Evolutionary conservation across 306 rosid species (phyloP), one percentile per base, ranked within the genome.

Genomic region (Medicago truncatula): DNA sequence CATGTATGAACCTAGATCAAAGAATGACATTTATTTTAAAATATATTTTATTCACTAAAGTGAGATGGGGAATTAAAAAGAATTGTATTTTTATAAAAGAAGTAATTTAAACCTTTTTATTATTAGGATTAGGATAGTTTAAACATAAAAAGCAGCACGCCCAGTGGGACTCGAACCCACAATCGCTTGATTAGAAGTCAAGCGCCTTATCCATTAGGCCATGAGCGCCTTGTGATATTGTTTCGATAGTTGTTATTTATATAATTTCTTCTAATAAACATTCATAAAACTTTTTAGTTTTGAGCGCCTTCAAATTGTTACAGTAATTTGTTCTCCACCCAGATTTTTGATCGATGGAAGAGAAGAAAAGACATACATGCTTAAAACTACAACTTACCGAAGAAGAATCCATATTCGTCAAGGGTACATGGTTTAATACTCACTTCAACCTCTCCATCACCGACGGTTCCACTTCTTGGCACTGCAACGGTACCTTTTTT

Each of bases 371-470:
- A 38, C 87, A 90, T 77, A 78, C 96, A 7, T 94, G 96, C 88
- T 44, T 89, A 59, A 94, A 92, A 84, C 85, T 95, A 9, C 75
- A 82, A 14, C 67, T 86, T 11, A 52, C 11, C 36, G 25, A 16
- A 6, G 58, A 17, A 52, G 57, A 84, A 39, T 67, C 89, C 64
- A 81, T 95, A 74, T 92, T 85, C 85, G 86, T 90, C 40, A 92
- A 92, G 79, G 95, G 88, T 9, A 86, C 86, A 9, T 92, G 96
- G 96, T 85, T 81, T 49, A 67, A 50, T 14, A 67, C 85, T 39
- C 90, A 70, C 72, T 95, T 95, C 71, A 76, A 87, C 66, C 95
- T 95, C 76, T 77, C 88, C 77, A 77, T 95, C 74, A 86, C 97
- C 71, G 93, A 92, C 20, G 95, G 89, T 67, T 83, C 46, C 83